Base-by-base conservation (phyloP, 371 early-diverging fungal genomes). In the Mortierella sp. region DNA sequence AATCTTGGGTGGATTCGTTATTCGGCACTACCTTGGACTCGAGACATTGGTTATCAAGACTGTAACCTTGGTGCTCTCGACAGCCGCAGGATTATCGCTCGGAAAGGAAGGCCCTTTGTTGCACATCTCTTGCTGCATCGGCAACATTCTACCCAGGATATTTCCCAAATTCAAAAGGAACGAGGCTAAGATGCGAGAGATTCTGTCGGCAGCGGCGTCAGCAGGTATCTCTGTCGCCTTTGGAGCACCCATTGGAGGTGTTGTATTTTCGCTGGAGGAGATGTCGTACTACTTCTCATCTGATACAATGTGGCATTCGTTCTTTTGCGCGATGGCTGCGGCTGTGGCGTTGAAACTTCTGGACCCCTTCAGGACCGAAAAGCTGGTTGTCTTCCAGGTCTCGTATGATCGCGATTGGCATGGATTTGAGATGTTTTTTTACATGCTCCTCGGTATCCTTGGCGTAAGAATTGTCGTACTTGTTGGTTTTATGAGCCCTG, bases 221-320 rank as follows among this genome's bases (percentile, higher is more conserved):
- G 97, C 97, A 0, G 97, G 97, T 44, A 93, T 97, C 45, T 92
- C 95, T 28, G 95, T 96, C 50, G 94, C 94, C 2, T 97, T 97
- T 87, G 97, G 97, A 28, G 93, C 96, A 0, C 97, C 97, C 0
- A 96, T 97, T 74, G 97, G 97, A 65, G 97, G 97, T 6, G 96
- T 97, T 8, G 88, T 97, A 75, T 97, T 96, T 77, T 90, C 93
- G 44, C 90, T 97, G 44, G 97, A 97, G 84, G 97, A 97, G 84
- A 93, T 96, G 55, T 94, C 95, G 26, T 96, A 95, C 84, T 97
- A 96, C 83, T 97, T 97, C 81, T 95, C 97, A 16, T 90, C 91
- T 76, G 95, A 95, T 82, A 97, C 96, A 16, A 94, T 97, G 95
- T 95, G 95, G 92, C 91, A 95, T 73, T 92, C 92, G 73, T 95